Evolutionary conservation across 2,329 filamentous ascomycete species (phyloP).

Genomic region (Botryotinia convoluta): DNA sequence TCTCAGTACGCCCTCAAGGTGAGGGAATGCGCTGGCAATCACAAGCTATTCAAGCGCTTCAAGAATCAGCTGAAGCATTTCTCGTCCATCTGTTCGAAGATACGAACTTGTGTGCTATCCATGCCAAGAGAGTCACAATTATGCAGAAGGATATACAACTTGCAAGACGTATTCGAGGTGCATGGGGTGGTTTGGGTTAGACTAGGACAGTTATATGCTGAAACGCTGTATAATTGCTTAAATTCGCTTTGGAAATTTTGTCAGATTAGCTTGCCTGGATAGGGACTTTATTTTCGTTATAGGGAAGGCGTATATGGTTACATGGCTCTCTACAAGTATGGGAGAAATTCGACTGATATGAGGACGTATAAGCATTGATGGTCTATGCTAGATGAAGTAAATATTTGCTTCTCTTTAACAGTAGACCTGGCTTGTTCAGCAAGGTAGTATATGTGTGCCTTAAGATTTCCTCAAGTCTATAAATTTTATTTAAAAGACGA

Average conservation of each 20-base stretch:
- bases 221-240: neutral
- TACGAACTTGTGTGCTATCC: slow-evolving; percentile 92
- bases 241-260: neutral
- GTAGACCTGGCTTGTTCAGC: slow-evolving; percentile 4
- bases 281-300: neutral
- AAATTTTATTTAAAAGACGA: neutral
- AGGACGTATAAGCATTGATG: neutral
- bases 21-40: slow-evolving; percentile 90
- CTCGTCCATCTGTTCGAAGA: slow-evolving; percentile 96
- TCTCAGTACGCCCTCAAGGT: slow-evolving; percentile 59
- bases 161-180: slow-evolving; percentile 73
- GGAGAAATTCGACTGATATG: neutral
- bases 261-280: slow-evolving; percentile 10
- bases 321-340: slow-evolving; percentile 4
- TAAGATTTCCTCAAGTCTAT: neutral
- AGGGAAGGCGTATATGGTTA: slow-evolving; percentile 6
- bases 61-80: slow-evolving; percentile 96
- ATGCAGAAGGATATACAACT: slow-evolving; percentile 99
- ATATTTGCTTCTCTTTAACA: neutral
- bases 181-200: slow-evolving; percentile 68
- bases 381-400: neutral
- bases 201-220: neutral
- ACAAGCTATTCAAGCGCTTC: slow-evolving; percentile 86
- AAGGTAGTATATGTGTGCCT: neutral
- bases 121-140: slow-evolving; percentile 94